Conservation (phyloP, 2,329 filamentous ascomycete genomes). For the Torrubiellomyces zombiae region DNA sequence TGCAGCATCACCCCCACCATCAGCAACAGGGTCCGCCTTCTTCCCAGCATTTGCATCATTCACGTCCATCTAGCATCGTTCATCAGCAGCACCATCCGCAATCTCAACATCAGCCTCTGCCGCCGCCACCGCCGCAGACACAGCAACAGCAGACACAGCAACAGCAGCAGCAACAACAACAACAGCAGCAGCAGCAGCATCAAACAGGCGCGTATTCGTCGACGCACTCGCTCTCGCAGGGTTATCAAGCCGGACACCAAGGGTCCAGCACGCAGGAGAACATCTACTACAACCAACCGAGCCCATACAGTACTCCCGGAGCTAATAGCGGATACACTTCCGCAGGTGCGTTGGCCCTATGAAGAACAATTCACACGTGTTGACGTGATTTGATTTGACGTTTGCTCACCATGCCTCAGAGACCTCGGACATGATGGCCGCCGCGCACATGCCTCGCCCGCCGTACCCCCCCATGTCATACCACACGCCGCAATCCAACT, state of each 20-base stretch:
- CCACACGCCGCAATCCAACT: slow-evolving; percentile 89
- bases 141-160: slow-evolving; percentile 54
- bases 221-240: slow-evolving; percentile 44
- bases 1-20: slow-evolving; percentile 64
- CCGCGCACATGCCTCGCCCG: slow-evolving; percentile 52
- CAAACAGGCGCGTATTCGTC: slow-evolving; percentile 53
- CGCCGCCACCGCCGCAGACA: slow-evolving; percentile 52
- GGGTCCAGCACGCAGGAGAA: slow-evolving; percentile 46
- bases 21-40: slow-evolving; percentile 55
- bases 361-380: no score
- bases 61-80: slow-evolving; percentile 55
- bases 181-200: slow-evolving; percentile 41
- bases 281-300: slow-evolving; percentile 63
- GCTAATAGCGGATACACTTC: slow-evolving; percentile 72
- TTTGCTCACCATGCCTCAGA: slow-evolving; percentile 22
- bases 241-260: slow-evolving; percentile 53
- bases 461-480: slow-evolving; percentile 80
- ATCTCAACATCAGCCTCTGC: slow-evolving; percentile 36
- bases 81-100: slow-evolving; percentile 37
- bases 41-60: slow-evolving; percentile 50
- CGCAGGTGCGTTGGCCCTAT: slow-evolving; percentile 73
- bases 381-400: slow-evolving; percentile 6
- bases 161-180: slow-evolving; percentile 43
- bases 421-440: slow-evolving; percentile 51
- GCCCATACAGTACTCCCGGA: slow-evolving; percentile 69